Evolutionary conservation across 768 basidiomycete species (phyloP).

Genomic region (Boletales sp.): DNA sequence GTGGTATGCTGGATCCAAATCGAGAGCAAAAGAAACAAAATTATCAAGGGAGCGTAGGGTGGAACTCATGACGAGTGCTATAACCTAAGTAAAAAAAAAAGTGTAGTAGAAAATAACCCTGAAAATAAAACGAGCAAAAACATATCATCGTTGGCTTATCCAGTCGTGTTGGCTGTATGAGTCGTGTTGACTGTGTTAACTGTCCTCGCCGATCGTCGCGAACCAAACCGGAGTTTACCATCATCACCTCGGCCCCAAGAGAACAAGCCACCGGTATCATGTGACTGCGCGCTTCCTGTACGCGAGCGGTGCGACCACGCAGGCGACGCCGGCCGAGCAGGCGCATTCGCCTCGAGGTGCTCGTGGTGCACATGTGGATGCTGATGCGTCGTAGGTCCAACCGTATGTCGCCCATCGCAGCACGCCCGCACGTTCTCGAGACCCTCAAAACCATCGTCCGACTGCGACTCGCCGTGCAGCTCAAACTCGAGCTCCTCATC

Average conservation of each 20-base stretch:
- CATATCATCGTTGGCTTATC: no score
- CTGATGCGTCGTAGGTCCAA: slow-evolving; percentile 64
- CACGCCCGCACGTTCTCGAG: slow-evolving; percentile 94
- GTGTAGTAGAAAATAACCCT: slow-evolving; percentile 3
- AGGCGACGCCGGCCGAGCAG: slow-evolving; percentile 65
- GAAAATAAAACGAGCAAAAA: no score
- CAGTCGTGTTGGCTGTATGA: slow-evolving; percentile 11
- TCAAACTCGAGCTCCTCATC: slow-evolving; percentile 79
- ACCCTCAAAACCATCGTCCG: slow-evolving; percentile 84
- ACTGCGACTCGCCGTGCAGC: slow-evolving; percentile 67
- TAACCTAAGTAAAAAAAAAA: slow-evolving; percentile 5
- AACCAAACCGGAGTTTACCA: slow-evolving; percentile 72
- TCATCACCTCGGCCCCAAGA: slow-evolving; percentile 63
- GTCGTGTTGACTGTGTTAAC: slow-evolving; percentile 25
- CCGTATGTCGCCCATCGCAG: slow-evolving; percentile 84
- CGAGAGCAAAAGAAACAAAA: slow-evolving; percentile 24
- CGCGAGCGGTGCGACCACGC: slow-evolving; percentile 85
- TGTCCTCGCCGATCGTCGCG: slow-evolving; percentile 52
- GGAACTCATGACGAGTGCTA: slow-evolving; percentile 20
- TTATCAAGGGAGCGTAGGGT: slow-evolving; percentile 33
- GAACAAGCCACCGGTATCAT: slow-evolving; percentile 66
- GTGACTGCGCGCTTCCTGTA: slow-evolving; percentile 68
- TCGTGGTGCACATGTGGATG: slow-evolving; percentile 55
- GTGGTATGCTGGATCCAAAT: slow-evolving; percentile 15
- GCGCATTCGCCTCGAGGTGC: slow-evolving; percentile 49